These are phyloP conservation scores for Chrysosporium queenslandicum DNA, from an alignment of 2,329 filamentous ascomycete genomes.

Conservation along the genomic window DNA sequence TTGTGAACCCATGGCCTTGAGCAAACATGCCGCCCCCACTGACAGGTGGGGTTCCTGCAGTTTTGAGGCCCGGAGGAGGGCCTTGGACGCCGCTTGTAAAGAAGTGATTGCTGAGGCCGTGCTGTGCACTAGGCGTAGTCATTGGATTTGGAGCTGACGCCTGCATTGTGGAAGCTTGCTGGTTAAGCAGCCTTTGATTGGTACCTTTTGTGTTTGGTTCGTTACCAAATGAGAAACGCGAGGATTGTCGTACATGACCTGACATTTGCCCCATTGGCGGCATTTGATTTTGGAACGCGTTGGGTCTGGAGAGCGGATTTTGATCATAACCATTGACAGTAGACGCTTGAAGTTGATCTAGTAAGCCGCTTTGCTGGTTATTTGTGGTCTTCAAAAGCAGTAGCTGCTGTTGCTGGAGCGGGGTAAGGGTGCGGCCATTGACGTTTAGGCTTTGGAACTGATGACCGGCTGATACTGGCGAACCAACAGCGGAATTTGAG, in stretches of 20 bases:
- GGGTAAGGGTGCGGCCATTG: slow-evolving; percentile 64
- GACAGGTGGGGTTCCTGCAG: slow-evolving; percentile 83
- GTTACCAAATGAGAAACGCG: slow-evolving; percentile 78
- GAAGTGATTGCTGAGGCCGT: slow-evolving; percentile 52
- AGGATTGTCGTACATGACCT: slow-evolving; percentile 71
- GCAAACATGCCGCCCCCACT: slow-evolving; percentile 74
- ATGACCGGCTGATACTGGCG: slow-evolving; percentile 31
- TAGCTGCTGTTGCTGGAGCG: slow-evolving; percentile 66
- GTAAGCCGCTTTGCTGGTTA: slow-evolving; percentile 52
- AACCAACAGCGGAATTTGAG: slow-evolving; percentile 34
- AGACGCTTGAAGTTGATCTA: slow-evolving; percentile 31
- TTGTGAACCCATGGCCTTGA: slow-evolving; percentile 75
- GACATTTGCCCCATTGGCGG: slow-evolving; percentile 47
- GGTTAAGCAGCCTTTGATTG: slow-evolving; percentile 48
- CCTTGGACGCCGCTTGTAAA: slow-evolving; percentile 81
- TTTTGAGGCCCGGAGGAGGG: slow-evolving; percentile 89
- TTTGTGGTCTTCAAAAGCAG: slow-evolving; percentile 51
- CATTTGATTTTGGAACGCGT: slow-evolving; percentile 38
- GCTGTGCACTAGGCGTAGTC: slow-evolving; percentile 31
- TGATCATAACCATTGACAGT: slow-evolving; percentile 32
- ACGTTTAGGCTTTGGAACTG: slow-evolving; percentile 49
- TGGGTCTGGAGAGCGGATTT: slow-evolving; percentile 36
- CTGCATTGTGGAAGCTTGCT: slow-evolving; percentile 39
- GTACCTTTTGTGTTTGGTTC: slow-evolving; percentile 50
- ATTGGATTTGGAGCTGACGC: slow-evolving; percentile 31